These are phyloP conservation scores for Pleurotus tuber-regium DNA, from an alignment of 768 basidiomycete species.

Conservation along the genomic window DNA sequence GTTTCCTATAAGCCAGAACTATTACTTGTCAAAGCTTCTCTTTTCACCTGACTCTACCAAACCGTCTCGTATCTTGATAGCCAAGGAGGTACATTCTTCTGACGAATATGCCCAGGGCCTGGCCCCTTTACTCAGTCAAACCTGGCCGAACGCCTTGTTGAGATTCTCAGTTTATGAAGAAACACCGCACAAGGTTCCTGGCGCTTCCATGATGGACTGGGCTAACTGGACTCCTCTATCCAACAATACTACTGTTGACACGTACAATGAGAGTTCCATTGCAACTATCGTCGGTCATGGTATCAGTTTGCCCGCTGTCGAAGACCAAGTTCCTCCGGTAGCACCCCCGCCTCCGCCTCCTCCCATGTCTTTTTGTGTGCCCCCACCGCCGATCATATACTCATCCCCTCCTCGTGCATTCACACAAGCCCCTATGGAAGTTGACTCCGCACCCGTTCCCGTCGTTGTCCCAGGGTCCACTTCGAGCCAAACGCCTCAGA, in stretches of 20 bases:
- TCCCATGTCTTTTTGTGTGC: slow-evolving; percentile 28
- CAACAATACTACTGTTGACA: neutral
- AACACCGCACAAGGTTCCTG: slow-evolving; percentile 34
- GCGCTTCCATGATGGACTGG: slow-evolving; percentile 1
- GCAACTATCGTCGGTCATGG: slow-evolving; percentile 4
- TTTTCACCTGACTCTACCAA: slow-evolving; percentile 63
- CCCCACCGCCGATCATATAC: slow-evolving; percentile 34
- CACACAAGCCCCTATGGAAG: slow-evolving; percentile 22
- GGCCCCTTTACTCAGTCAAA: slow-evolving; percentile 44
- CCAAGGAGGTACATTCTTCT: slow-evolving; percentile 52
- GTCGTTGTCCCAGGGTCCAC: slow-evolving; percentile 13
- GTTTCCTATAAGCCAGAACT: slow-evolving; percentile 59
- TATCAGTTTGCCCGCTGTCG: slow-evolving; percentile 12
- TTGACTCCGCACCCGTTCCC: slow-evolving; percentile 19
- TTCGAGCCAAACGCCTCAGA: neutral
- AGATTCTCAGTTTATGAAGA: slow-evolving; percentile 62
- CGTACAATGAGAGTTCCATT: neutral
- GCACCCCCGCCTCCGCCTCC: slow-evolving; percentile 8
- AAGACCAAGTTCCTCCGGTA: slow-evolving; percentile 11
- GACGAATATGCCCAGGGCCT: slow-evolving; percentile 57
- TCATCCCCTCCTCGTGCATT: slow-evolving; percentile 22
- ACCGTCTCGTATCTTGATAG: slow-evolving; percentile 58
- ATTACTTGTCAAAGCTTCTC: slow-evolving; percentile 63
- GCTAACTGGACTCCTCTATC: slow-evolving; percentile 3
- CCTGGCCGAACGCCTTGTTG: slow-evolving; percentile 58